Evolutionary conservation across 2,329 filamentous ascomycete genomes (phyloP).

Genomic region (Fusarium sororula): DNA sequence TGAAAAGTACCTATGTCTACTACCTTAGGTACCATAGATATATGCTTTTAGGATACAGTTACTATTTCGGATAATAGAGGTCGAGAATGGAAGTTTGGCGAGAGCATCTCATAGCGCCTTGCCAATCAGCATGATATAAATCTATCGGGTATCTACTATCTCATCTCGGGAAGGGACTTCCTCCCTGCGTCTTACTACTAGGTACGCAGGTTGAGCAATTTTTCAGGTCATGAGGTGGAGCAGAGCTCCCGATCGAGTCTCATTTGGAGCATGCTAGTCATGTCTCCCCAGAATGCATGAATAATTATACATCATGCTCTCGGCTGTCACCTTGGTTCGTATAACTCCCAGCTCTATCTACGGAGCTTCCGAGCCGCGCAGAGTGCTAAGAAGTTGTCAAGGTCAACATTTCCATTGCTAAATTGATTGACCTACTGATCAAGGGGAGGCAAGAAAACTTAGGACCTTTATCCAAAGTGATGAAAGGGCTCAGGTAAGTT

Average conservation of each 20-base stretch:
- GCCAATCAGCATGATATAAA: not conserved
- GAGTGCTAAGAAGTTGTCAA: not conserved
- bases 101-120: not conserved
- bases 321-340: not conserved
- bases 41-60: not conserved
- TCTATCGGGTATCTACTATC: not conserved
- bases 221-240: not conserved
- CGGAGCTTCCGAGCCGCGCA: not conserved
- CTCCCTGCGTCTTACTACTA: not conserved
- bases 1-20: not conserved
- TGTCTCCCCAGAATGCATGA: not conserved
- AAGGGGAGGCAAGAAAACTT: not conserved
- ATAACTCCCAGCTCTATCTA: not conserved
- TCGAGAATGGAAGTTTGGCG: not conserved
- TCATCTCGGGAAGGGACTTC: not conserved
- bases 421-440: not conserved
- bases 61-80: not conserved
- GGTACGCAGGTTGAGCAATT: not conserved
- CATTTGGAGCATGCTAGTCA: not conserved
- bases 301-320: not conserved
- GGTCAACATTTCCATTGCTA: not conserved
- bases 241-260: not conserved
- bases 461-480: not conserved
- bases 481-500: not conserved
- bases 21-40: not conserved